Evolutionary conservation across 164 flowering plant genomes (phyloP), one percentile per base, ranked within the genome.

Genomic region (Nymphaea thermarum): DNA sequence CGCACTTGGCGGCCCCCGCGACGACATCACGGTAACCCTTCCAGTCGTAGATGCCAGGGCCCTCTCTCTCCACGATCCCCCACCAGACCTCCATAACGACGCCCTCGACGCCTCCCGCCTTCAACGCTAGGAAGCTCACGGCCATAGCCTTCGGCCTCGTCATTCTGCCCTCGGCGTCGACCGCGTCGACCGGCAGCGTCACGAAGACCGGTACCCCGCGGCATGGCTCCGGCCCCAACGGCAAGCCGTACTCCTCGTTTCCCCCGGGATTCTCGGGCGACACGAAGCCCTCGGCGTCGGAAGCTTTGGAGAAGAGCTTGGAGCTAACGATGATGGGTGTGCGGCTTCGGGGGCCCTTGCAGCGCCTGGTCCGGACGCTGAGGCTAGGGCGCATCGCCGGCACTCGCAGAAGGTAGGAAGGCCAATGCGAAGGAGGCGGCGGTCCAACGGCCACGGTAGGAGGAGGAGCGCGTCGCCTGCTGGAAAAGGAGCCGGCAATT

Each of bases 71-170:
- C 70, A 89, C 91, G 64, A 86, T 51, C 14, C 95, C 91, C 95
- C 95, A 89, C 88, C 87, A 89, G 4, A 87, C 86, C 67, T 89
- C 91, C 81, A 87, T 72, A 60, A 84, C 85, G 61, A 87, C 80
- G 3, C 95, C 91, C 63, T 86, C 87, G 4, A 87, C 90, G 3
- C 88, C 95, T 0, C 88, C 87, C 2, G 73, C 68, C 14, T 76
- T 68, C 5, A 89, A 74, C 12, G 91, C 87, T 45, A 69, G 70
- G 17, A 85, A 72, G 43, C 86, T 81, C 66, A 72, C 79, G 12
- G 64, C 66, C 79, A 83, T 76, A 41, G 79, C 72, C 79, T 76
- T 83, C 64, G 64, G 43, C 68, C 81, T 57, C 69, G 70, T 70
- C 73, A 79, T 47, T 73, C 67, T 55, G 5, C 80, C 84, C 10